phyloP scores from a whole-genome alignment of 257 asterid species.

The Solanum tacnaense region DNA sequence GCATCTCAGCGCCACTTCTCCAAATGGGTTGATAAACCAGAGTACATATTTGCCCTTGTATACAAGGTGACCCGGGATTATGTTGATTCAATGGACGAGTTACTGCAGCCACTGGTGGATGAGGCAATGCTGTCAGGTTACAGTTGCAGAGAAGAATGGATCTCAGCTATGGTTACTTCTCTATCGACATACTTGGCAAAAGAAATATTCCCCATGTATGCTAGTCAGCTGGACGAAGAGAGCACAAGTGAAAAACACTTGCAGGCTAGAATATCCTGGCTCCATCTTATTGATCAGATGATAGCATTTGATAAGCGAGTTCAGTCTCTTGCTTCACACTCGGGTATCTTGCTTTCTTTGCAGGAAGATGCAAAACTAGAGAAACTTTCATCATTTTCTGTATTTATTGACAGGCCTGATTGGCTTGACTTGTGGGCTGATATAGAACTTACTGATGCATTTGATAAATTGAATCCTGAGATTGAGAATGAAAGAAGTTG shows the following conservation, averaged over 20 bases:
- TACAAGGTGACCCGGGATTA: conserved; percentile 81
- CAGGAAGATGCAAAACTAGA: conserved; percentile 56
- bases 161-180: conserved; percentile 75
- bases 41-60: conserved; percentile 79
- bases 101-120: conserved; percentile 86
- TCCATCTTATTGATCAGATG: conserved; percentile 79
- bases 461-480: conserved; percentile 49
- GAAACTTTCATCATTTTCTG: conserved; percentile 60
- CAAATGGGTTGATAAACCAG: conserved; percentile 91
- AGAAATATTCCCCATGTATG: conserved; percentile 59
- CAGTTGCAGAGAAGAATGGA: conserved; percentile 99
- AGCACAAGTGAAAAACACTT: conserved; percentile 24
- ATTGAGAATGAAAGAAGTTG: conserved; percentile 65
- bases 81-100: conserved; percentile 92
- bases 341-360: conserved; percentile 51
- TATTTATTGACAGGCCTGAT: conserved; percentile 89
- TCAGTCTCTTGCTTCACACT: conserved; percentile 52
- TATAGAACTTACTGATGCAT: conserved; percentile 58
- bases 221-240: conserved; percentile 53
- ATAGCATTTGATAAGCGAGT: conserved; percentile 69
- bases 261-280: conserved; percentile 67
- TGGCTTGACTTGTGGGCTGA: conserved; percentile 95
- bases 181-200: conserved; percentile 69
- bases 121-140: conserved; percentile 91
- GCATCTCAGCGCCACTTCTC: conserved; percentile 80